Conservation (phyloP, 208 protist species). For the Angomonas deanei region DNA sequence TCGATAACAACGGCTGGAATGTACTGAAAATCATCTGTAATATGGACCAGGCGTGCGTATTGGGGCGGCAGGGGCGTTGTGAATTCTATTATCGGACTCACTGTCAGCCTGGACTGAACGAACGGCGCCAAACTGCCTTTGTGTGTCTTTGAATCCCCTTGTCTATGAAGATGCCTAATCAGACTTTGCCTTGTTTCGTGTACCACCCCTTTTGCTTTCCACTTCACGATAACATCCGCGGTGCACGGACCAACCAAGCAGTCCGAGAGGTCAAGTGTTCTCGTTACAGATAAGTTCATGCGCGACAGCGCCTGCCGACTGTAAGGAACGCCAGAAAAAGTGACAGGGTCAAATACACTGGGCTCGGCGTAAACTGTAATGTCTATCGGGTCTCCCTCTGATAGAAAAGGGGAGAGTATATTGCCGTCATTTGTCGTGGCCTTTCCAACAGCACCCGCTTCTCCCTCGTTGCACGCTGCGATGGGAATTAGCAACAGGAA, state of each 20-base stretch:
- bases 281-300: constrained; percentile 10
- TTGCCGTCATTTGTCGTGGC: no score
- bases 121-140: constrained; percentile 9
- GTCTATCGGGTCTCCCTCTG: no score
- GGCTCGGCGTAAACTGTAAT: no score
- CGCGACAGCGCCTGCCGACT: constrained; percentile 12
- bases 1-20: constrained; percentile 90
- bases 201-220: constrained; percentile 27
- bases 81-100: constrained; percentile 75
- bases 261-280: constrained; percentile 14
- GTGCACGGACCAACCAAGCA: constrained; percentile 22
- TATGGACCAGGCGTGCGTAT: constrained; percentile 31
- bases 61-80: constrained; percentile 40
- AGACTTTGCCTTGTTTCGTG: constrained; percentile 20
- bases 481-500: no score
- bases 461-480: no score
- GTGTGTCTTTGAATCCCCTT: neutral
- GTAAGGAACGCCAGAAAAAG: constrained; percentile 15
- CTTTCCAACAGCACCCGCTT: no score
- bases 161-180: constrained; percentile 13
- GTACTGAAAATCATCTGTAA: constrained; percentile 45
- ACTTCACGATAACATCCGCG: constrained; percentile 15
- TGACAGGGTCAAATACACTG: constrained; percentile 22
- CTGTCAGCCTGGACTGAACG: constrained; percentile 54
- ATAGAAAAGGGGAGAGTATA: no score